Base-by-base conservation (phyloP, 768 basidiomycete genomes). In the Kwoniella shandongensis region DNA sequence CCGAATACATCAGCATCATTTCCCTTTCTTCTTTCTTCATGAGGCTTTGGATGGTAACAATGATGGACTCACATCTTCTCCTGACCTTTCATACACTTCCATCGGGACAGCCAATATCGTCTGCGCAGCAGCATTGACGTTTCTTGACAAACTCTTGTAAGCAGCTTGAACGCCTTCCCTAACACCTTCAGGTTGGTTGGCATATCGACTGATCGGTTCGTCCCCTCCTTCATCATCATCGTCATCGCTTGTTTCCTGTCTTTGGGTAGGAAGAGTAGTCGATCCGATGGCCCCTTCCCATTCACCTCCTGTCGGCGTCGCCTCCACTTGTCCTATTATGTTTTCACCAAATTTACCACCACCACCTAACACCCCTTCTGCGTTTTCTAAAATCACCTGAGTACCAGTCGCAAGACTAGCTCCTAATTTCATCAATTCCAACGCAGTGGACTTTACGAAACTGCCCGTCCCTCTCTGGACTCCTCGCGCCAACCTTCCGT, bases 31-130 rank as follows among this genome's bases (percentile, higher is more conserved):
- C 32, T 13, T 6, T 13, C 32, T 32, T 13, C 32, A 6, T 6
- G 7, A 6, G 32, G 6, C 32, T 7, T 48, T 7, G 22, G 29
- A 44, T 23, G 18, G 18, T n/a, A 4, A 35, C 15, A 48, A 30
- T 4, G 54, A 30, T 38, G 35, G 17, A 79, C 83, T 67, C 65
- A 88, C 93, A 83, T 96, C 89, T 54, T 86, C 88, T 7, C 91
- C 90, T 10, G 91, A 88, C 58, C 88, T 82, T 77, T 99, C 96
- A 66, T 97, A 94, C 11, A 97, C 91, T 76, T 98, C 96, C 94
- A 98, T 97, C 1, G 96, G 96, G 0, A 99, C 91, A 0, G 96
- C 94, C 35, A 99, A 82, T 60, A 99, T 98, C 0, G 96, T 99
- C 78, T 99, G 94, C 23, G 94, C 96, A 25, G 96, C 96, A 40